Base-by-base conservation (phyloP, 2,329 filamentous ascomycete genomes). In the Colletotrichum cuscutae region DNA sequence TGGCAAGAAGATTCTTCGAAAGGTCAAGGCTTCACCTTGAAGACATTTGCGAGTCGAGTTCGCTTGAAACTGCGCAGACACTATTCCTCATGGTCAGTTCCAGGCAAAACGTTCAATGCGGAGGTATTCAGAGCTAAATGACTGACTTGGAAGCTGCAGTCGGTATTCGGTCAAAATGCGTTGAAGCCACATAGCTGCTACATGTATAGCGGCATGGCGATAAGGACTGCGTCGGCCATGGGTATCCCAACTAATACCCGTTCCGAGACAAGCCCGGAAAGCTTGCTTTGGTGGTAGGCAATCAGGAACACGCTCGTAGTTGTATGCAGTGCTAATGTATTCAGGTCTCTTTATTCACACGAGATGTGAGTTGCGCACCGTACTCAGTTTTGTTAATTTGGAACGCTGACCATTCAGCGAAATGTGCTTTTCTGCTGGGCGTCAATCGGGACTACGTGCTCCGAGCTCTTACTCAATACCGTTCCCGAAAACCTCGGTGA, bases 131-230 rank as follows among this genome's bases (percentile, higher is more conserved):
- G 22, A 6, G 28, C 11, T 4, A 4, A 19, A 11, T 9, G 19
- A 5, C 2, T 49, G 8, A 11, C 42, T 49, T 49, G 0, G 1
- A 22, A 11, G n/a, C 19, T 49, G 4, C 32, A 77, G 76, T 76
- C 76, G 5, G 61, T 80, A 12, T 81, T 79, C 61, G 80, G 78
- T 54, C 80, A 81, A 65, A 79, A 81, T 65, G 79, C 80, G 6
- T 57, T 81, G 26, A 79, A 79, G 32, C 79, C 79, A 11, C 80
- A 82, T 74, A 78, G 77, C 67, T 81, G 79, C 69, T 81, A 79
- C 73, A 79, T 81, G 77, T 80, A 81, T 67, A 81, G 78, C 65
- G 80, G 80, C 3, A 81, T 80, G 78, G 80, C 80, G 60, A 78
- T 79, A 4, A 74, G 80, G 35, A 80, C 80, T 22, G 80, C 80